Evolutionary conservation across 2,329 filamentous ascomycete genomes (phyloP).

Genomic region (Scolecobasidium constrictum): DNA sequence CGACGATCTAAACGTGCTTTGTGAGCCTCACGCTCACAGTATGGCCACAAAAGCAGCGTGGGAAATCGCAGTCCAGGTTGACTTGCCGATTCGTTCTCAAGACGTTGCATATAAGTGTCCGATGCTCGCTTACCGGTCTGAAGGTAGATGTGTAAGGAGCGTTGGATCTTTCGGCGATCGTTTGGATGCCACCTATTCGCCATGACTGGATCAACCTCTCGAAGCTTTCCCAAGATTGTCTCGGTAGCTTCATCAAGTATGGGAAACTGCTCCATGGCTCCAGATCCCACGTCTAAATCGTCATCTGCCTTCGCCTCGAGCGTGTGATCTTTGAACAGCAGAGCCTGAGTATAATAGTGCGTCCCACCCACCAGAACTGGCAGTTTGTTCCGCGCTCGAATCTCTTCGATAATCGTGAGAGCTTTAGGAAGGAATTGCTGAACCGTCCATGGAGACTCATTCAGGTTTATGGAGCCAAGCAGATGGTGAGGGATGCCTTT

Average conservation of each 20-base stretch:
- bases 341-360: conserved; percentile 85
- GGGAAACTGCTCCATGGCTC: conserved; percentile 26
- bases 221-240: conserved; percentile 59
- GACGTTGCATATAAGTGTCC: conserved; percentile 75
- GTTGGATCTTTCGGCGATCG: conserved; percentile 77
- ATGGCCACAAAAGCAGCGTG: conserved; percentile 76
- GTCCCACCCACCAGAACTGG: conserved; percentile 91
- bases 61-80: conserved; percentile 33
- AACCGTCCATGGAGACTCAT: conserved; percentile 75
- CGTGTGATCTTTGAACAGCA: conserved; percentile 69
- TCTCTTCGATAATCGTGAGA: conserved; percentile 59
- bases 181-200: conserved; percentile 90
- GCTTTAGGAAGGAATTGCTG: conserved; percentile 65
- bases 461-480: conserved; percentile 63
- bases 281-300: conserved; percentile 15
- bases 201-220: conserved; percentile 78
- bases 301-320: conserved; percentile 33
- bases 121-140: conserved; percentile 73
- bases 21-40: conserved; percentile 59
- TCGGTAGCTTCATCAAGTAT: conserved; percentile 64
- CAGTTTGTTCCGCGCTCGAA: conserved; percentile 64
- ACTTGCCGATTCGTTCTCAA: conserved; percentile 1
- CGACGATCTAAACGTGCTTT: conserved; percentile 61
- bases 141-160: conserved; percentile 83
- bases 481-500: conserved; percentile 80